Base-by-base conservation (phyloP, 2,329 filamentous ascomycete species). In the Cladosporium sp. region DNA sequence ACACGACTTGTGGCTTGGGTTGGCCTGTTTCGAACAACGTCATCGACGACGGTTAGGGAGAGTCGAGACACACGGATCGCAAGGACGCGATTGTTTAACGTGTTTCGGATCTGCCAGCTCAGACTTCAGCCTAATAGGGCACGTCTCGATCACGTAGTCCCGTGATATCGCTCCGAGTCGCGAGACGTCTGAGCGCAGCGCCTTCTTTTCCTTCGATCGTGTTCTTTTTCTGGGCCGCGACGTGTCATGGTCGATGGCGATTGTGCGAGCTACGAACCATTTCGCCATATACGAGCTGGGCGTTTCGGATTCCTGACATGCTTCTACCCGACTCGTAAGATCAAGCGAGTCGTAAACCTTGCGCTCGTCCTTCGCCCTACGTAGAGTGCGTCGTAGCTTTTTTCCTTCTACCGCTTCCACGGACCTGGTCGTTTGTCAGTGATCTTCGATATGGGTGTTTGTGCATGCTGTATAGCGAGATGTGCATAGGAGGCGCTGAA, bases 41-140 rank as follows among this genome's bases (percentile, higher is more conserved):
- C 47, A 50, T 50, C 30, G 47, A 36, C 22, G 30, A 34, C 38
- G 38, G 47, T 50, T 50, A 50, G 47, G 47, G 47, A 50, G 47
- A 37, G 47, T 50, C 47, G 51, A 54, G 51, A 54, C 51, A 54
- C 36, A 28, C 20, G 51, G 38, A 45, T 34, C 51, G 28, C 25
- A 28, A 34, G 34, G 42, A 40, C 54, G 54, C 42, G 42, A 49
- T 25, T 47, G 42, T 39, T 45, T 56, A 47, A 47, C 43, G 43
- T 47, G 43, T 47, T 47, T 47, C 43, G 43, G 43, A 30, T 30
- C 30, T 22, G 43, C 43, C 43, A 19, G 28, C 43, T 47, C 43
- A 28, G 43, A 47, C 28, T 15, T 19, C 43, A 47, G 43, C 25
- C 43, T 47, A 47, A 28, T 25, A 22, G 22, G 43, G 22, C 34